Evolutionary conservation across 2,329 filamentous ascomycete genomes (phyloP).

Genomic region (Scytalidium sp.): DNA sequence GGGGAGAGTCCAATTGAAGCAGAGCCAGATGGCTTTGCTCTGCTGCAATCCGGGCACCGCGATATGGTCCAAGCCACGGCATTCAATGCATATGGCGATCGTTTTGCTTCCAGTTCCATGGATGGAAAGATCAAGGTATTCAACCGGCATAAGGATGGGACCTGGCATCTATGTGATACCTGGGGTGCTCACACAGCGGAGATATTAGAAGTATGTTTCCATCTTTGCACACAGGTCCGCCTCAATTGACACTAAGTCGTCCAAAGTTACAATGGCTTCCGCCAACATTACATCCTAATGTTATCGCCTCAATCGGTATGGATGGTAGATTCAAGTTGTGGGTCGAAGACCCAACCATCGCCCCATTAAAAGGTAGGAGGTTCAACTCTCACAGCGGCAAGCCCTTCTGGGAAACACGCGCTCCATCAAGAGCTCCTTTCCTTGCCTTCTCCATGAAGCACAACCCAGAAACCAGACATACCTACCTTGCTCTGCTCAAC

Average conservation of each 20-base stretch:
- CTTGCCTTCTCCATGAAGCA: constrained; percentile 81
- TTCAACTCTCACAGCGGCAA: constrained; percentile 75
- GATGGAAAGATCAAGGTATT: constrained; percentile 93
- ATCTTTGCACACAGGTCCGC: constrained; percentile 10
- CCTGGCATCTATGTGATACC: constrained; percentile 79
- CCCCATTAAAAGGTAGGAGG: constrained; percentile 69
- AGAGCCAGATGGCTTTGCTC: constrained; percentile 27
- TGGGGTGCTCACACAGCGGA: constrained; percentile 91
- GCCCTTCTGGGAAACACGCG: constrained; percentile 35
- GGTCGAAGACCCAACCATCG: constrained; percentile 83
- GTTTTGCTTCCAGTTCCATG: constrained; percentile 85
- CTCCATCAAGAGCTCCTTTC: constrained; percentile 43
- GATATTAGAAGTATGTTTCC: constrained; percentile 70
- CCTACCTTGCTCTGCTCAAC: constrained; percentile 81
- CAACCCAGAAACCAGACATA: constrained; percentile 76
- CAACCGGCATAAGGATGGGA: constrained; percentile 73
- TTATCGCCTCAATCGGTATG: constrained; percentile 83
- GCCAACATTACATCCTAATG: constrained; percentile 79
- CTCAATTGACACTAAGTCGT: constrained; percentile 13
- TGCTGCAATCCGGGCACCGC: constrained; percentile 71
- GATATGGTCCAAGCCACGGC: constrained; percentile 54
- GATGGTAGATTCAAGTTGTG: constrained; percentile 90
- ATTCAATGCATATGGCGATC: constrained; percentile 90
- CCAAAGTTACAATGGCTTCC: constrained; percentile 87
- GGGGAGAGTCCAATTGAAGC: neutral